Evolutionary conservation across 2,329 filamentous ascomycete species (phyloP).

Genomic region (Tolypocladium tropicale): DNA sequence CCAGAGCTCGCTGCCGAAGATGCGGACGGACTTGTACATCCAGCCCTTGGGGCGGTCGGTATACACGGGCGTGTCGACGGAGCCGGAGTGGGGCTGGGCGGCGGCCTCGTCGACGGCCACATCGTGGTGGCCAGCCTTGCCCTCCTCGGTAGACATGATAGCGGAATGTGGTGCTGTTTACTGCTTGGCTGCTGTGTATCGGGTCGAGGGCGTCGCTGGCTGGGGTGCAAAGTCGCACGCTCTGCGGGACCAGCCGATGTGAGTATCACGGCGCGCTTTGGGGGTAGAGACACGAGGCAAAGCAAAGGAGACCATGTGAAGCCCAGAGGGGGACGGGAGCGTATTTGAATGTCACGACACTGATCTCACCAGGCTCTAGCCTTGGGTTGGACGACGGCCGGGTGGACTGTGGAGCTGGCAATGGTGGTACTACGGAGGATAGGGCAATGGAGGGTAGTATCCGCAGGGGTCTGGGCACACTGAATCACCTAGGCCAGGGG

Average conservation of each 20-base stretch:
- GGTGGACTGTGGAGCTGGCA: neutral
- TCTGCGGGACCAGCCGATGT: neutral
- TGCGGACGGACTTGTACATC: conserved; percentile 55
- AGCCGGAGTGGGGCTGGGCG: conserved; percentile 4
- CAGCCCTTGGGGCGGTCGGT: conserved; percentile 39
- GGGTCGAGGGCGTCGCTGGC: neutral
- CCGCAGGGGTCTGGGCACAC: conserved; percentile 1
- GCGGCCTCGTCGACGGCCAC: conserved; percentile 6
- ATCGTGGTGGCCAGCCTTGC: conserved; percentile 7
- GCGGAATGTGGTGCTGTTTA: neutral
- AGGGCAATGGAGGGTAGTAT: conserved; percentile 6
- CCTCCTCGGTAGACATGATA: conserved; percentile 16
- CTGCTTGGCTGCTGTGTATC: neutral
- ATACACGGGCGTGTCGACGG: neutral
- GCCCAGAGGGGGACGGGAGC: neutral
- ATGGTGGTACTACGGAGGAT: neutral
- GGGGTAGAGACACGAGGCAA: neutral
- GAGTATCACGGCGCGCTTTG: neutral
- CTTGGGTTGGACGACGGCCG: neutral
- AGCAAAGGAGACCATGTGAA: neutral
- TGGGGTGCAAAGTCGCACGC: neutral
- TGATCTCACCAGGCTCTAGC: neutral
- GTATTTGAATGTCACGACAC: neutral
- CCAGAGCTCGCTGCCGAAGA: conserved; percentile 48
- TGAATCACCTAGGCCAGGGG: neutral